phyloP scores from a whole-genome alignment of 2,329 filamentous ascomycete species.

The Orbilia javanica region DNA sequence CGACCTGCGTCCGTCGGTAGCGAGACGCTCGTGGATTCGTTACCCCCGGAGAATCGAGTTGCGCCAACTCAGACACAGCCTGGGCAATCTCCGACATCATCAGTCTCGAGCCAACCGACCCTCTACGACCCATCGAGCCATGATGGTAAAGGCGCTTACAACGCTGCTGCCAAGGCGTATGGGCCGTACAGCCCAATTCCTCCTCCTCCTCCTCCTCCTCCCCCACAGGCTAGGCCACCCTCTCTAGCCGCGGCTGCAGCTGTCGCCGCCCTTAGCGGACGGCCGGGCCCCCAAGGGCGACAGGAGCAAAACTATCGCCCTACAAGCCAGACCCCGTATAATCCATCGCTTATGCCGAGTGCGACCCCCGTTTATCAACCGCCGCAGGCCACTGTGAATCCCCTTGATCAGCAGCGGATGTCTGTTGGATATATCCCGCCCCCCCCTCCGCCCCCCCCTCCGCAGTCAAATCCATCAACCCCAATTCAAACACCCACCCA shows the following conservation, averaged over 20 bases:
- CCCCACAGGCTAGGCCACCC: constrained; percentile 28
- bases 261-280: constrained; percentile 71
- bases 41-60: constrained; percentile 61
- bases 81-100: constrained; percentile 39
- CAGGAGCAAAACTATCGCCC: constrained; percentile 64
- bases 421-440: constrained; percentile 62
- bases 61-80: constrained; percentile 59
- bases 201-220: constrained; percentile 60
- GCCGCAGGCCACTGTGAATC: constrained; percentile 60
- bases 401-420: constrained; percentile 61
- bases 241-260: constrained; percentile 71
- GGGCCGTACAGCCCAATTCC: constrained; percentile 69
- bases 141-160: constrained; percentile 52
- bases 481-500: constrained; percentile 31
- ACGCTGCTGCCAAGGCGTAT: constrained; percentile 69
- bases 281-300: constrained; percentile 63
- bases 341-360: constrained; percentile 41
- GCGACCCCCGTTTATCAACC: constrained; percentile 60
- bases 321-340: constrained; percentile 20
- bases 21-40: constrained; percentile 61
- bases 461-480: constrained; percentile 55
- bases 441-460: constrained; percentile 59
- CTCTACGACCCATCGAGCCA: constrained; percentile 64
- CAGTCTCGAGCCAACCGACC: constrained; percentile 60
- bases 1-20: constrained; percentile 63